Evolutionary conservation across 805 yeast genomes (phyloP).

Genomic region (Candida maesae): DNA sequence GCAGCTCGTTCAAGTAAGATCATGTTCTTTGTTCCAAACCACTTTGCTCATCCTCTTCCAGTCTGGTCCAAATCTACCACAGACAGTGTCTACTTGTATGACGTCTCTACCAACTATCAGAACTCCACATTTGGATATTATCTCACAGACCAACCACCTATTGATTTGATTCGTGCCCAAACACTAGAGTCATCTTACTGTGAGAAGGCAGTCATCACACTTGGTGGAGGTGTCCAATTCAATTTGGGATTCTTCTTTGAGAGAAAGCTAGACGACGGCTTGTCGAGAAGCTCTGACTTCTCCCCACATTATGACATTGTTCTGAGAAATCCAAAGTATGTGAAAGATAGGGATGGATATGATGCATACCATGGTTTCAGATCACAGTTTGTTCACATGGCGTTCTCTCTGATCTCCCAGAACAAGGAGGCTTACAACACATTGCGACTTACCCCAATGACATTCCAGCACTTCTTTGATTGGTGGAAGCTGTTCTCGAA

Average conservation of each 20-base stretch:
- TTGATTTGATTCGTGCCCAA: slow-evolving; percentile 19
- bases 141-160: slow-evolving; percentile 26
- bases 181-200: slow-evolving; percentile 28
- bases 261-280: slow-evolving; percentile 32
- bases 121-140: slow-evolving; percentile 48
- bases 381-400: slow-evolving; percentile 76
- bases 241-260: slow-evolving; percentile 57
- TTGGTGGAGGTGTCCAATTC: slow-evolving; percentile 59
- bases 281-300: slow-evolving; percentile 41
- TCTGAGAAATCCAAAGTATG: slow-evolving; percentile 51
- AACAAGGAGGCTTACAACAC: slow-evolving; percentile 52
- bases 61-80: slow-evolving; percentile 56
- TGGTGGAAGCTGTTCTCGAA: slow-evolving; percentile 93
- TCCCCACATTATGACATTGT: slow-evolving; percentile 59
- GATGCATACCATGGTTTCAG: slow-evolving; percentile 83
- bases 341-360: slow-evolving; percentile 46
- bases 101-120: slow-evolving; percentile 38
- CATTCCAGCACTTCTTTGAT: slow-evolving; percentile 59
- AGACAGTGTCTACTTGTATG: slow-evolving; percentile 43
- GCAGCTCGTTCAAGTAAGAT: slow-evolving; percentile 59
- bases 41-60: slow-evolving; percentile 47
- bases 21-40: slow-evolving; percentile 74
- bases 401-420: slow-evolving; percentile 50
- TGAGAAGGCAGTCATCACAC: slow-evolving; percentile 52
- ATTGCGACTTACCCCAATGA: slow-evolving; percentile 70